These are phyloP conservation scores for Pythium brachiatum DNA, from an alignment of 352 stramenopile species.

Conservation along the genomic window DNA sequence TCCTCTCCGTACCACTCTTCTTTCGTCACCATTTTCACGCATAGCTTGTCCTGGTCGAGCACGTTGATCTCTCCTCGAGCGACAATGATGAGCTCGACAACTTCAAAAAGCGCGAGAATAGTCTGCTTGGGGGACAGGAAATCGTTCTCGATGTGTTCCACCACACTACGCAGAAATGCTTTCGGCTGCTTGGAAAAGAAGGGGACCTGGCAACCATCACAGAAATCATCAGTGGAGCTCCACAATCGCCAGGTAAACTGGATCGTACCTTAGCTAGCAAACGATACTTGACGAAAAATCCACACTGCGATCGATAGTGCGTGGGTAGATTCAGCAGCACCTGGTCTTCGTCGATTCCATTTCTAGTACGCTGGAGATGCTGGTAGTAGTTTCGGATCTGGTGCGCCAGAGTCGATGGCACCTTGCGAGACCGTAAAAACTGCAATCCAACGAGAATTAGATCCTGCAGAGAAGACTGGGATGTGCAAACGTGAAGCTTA, in stretches of 20 bases:
- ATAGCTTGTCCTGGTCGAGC: constrained; percentile 14
- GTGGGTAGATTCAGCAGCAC: constrained; percentile 20
- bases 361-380: constrained; percentile 67
- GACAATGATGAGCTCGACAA: constrained; percentile 28
- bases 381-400: constrained; percentile 61
- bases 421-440: constrained; percentile 47
- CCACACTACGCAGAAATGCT: constrained; percentile 23
- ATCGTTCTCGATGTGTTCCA: constrained; percentile 25
- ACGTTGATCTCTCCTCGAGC: constrained; percentile 21
- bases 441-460: too few relatives aligned
- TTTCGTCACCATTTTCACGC: not conserved
- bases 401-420: constrained; percentile 29
- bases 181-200: constrained; percentile 28
- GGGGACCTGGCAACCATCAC: constrained; percentile 5
- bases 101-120: constrained; percentile 14
- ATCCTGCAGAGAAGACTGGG: too few relatives aligned
- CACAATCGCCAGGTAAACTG: not conserved
- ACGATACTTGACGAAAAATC: constrained; percentile 27
- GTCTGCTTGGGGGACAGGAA: constrained; percentile 25
- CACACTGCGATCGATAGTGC: constrained; percentile 26
- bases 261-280: constrained; percentile 17
- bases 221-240: not conserved
- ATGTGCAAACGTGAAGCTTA: constrained; percentile 5
- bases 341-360: constrained; percentile 27
- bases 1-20: constrained; percentile 24